Percentiles rank a stretch among this genome's conserved stretches.
These are phyloP conservation scores for Coemansia reversa DNA, from an alignment of 192 early-diverging fungal species.

Conservation along the genomic window DNA sequence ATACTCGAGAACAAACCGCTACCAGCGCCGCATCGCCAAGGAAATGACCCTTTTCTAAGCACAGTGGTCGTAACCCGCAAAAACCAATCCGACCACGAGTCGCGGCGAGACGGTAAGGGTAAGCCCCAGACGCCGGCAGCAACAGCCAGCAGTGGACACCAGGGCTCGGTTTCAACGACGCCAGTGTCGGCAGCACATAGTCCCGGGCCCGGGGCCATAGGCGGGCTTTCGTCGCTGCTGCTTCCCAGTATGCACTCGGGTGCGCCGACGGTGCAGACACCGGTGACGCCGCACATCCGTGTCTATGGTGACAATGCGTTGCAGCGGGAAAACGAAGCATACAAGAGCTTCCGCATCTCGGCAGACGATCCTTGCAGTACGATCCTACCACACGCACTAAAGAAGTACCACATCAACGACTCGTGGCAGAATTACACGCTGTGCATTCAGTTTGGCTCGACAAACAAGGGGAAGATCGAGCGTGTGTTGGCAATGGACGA, in stretches of 20 bases:
- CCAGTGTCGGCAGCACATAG: slow-evolving; percentile 31
- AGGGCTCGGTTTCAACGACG: slow-evolving; percentile 15
- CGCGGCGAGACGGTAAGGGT: slow-evolving; percentile 30
- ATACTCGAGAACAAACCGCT: slow-evolving; percentile 53
- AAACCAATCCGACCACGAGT: slow-evolving; percentile 30
- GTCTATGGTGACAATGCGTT: slow-evolving; percentile 79
- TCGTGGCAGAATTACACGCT: slow-evolving; percentile 85
- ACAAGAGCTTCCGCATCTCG: slow-evolving; percentile 83
- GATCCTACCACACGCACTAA: slow-evolving; percentile 80
- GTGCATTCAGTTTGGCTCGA: slow-evolving; percentile 70
- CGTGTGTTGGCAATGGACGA: slow-evolving; percentile 74
- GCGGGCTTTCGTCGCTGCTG: slow-evolving; percentile 34
- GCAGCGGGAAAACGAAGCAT: slow-evolving; percentile 67
- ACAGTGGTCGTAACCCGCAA: slow-evolving; percentile 30
- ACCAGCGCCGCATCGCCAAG: slow-evolving; percentile 30
- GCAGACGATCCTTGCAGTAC: slow-evolving; percentile 79
- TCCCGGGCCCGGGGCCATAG: slow-evolving; percentile 24
- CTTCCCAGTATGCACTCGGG: slow-evolving; percentile 22
- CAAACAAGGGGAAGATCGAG: slow-evolving; percentile 56
- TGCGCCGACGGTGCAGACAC: slow-evolving; percentile 30
- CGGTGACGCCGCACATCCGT: slow-evolving; percentile 63
- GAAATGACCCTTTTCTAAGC: slow-evolving; percentile 36
- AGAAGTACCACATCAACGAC: slow-evolving; percentile 89
- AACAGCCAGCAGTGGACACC: slow-evolving; percentile 6
- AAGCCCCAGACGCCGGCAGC: slow-evolving; percentile 1